Evolutionary conservation across 2,329 filamentous ascomycete genomes (phyloP).

Genomic region (Venturia oleaginea): DNA sequence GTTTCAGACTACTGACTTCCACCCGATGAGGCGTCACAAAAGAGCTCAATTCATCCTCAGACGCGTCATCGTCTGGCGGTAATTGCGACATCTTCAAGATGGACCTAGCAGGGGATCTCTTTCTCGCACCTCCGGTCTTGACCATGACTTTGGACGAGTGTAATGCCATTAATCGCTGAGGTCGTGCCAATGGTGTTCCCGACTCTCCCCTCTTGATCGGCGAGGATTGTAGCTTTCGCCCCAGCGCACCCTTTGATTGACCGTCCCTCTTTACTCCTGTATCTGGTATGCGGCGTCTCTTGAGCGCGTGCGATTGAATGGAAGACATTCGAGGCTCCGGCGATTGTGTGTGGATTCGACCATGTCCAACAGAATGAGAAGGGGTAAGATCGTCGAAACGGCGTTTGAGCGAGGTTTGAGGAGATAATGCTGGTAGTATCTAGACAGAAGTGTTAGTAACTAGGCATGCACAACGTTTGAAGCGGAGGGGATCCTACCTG

Average conservation of each 20-base stretch:
- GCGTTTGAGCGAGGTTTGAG: background rate
- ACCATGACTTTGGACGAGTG: background rate
- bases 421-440: background rate
- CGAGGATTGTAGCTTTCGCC: background rate
- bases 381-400: background rate
- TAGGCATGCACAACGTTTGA: background rate
- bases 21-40: background rate
- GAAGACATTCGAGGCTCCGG: background rate
- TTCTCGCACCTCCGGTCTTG: background rate
- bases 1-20: background rate
- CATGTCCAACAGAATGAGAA: background rate
- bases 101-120: background rate
- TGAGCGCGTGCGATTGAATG: background rate
- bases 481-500: background rate
- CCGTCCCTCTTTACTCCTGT: background rate
- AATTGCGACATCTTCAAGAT: background rate
- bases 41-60: background rate
- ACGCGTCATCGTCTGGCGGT: background rate
- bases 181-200: background rate
- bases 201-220: background rate
- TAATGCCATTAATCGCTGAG: background rate
- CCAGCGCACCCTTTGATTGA: background rate
- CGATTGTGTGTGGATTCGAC: background rate
- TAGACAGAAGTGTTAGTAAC: background rate
- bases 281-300: background rate